These are phyloP conservation scores for Aureobasidium sp. DNA, from an alignment of 2,329 filamentous ascomycete genomes.

Conservation along the genomic window DNA sequence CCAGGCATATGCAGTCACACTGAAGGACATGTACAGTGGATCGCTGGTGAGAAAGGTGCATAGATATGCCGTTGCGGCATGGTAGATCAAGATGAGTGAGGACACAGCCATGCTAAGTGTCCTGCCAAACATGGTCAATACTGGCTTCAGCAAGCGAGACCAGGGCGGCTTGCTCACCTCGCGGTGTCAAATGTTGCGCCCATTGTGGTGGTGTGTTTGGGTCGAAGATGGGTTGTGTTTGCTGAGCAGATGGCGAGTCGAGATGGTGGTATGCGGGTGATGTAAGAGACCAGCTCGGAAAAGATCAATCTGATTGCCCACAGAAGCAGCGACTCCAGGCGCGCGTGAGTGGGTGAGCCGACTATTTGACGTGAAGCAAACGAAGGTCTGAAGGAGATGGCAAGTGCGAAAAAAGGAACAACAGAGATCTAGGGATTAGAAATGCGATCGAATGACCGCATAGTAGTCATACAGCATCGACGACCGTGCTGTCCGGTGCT, in stretches of 20 bases:
- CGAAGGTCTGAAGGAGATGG: constrained; percentile 6
- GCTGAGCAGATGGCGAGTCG: neutral
- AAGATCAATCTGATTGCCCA: neutral
- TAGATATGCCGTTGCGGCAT: constrained; percentile 19
- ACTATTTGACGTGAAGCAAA: neutral
- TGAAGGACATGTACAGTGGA: constrained; percentile 20
- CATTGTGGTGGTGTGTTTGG: neutral
- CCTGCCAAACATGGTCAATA: constrained; percentile 1
- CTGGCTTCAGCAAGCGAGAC: too few species aligned
- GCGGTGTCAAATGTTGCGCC: neutral
- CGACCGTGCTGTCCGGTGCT: neutral
- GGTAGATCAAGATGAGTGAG: constrained; percentile 19
- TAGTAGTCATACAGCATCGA: constrained; percentile 1
- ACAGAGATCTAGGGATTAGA: neutral
- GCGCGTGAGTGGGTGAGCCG: neutral
- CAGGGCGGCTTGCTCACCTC: neutral
- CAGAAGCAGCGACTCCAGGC: constrained; percentile 12
- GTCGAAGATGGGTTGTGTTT: neutral
- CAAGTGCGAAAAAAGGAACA: neutral
- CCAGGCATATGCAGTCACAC: constrained; percentile 22
- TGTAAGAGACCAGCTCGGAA: constrained; percentile 12
- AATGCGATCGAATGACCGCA: constrained; percentile 4
- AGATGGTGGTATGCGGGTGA: neutral
- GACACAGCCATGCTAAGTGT: constrained; percentile 18
- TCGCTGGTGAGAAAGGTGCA: constrained; percentile 22